Evolutionary conservation across 2,329 filamentous ascomycete species (phyloP).

Genomic region (Podosphaera fusca): DNA sequence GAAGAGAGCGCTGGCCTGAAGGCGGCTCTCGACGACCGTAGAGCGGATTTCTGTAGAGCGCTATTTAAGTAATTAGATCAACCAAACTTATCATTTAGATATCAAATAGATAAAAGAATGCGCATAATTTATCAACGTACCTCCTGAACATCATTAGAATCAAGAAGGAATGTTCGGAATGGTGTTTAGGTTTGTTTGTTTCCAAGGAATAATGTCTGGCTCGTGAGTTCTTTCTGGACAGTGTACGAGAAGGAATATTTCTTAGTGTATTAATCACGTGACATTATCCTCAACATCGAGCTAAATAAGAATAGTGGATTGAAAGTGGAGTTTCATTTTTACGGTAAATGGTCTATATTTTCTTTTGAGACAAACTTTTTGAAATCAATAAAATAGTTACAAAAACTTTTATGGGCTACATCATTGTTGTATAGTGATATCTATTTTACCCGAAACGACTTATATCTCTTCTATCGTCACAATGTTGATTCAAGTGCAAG

Average conservation of each 20-base stretch:
- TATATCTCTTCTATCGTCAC: conserved; percentile 3
- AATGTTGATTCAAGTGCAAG: conserved; percentile 18
- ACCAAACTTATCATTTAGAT: conserved; percentile 22
- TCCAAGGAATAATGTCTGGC: conserved; percentile 10
- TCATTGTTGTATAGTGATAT: background rate
- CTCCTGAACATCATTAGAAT: conserved; percentile 66
- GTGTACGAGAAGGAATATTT: conserved; percentile 13
- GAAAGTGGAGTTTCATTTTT: background rate
- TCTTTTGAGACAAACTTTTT: background rate
- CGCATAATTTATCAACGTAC: conserved; percentile 25
- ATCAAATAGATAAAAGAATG: conserved; percentile 3
- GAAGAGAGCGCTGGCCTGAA: conserved; percentile 32
- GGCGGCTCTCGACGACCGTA: conserved; percentile 33
- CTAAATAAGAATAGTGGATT: background rate
- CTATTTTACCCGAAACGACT: background rate
- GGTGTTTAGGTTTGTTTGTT: conserved; percentile 24
- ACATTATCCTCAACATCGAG: background rate
- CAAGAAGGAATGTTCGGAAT: conserved; percentile 40
- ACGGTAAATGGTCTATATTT: background rate
- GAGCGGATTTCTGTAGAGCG: conserved; percentile 43
- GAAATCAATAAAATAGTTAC: background rate
- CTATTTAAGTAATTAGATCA: conserved; percentile 24
- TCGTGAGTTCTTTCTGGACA: conserved; percentile 18
- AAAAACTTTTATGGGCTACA: background rate
- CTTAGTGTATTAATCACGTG: background rate